Conservation (phyloP, 352 stramenopile genomes). For the Pythium rhizo-oryzae region DNA sequence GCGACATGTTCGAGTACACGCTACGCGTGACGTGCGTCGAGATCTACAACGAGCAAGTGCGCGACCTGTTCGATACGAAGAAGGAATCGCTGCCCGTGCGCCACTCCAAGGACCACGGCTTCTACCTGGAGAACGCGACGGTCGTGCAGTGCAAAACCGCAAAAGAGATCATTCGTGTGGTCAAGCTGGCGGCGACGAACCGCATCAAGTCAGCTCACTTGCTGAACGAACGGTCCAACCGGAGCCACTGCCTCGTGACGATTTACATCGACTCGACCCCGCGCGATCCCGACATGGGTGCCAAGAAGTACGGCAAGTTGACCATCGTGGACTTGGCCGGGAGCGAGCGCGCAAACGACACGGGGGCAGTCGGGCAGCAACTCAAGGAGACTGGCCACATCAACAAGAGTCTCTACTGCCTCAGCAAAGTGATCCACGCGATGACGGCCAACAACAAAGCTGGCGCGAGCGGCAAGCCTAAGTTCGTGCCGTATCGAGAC, state of each 20-base stretch:
- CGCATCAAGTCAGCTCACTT: slow-evolving; percentile 70
- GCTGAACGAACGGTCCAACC: slow-evolving; percentile 72
- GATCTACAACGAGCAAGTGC: slow-evolving; percentile 79
- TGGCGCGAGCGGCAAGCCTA: slow-evolving; percentile 14
- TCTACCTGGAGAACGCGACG: slow-evolving; percentile 75
- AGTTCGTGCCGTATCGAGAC: slow-evolving; percentile 72
- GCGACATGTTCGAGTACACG: slow-evolving; percentile 49
- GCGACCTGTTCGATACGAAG: slow-evolving; percentile 63
- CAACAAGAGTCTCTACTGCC: slow-evolving; percentile 80
- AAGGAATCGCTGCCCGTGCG: slow-evolving; percentile 62
- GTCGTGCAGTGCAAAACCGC: slow-evolving; percentile 61
- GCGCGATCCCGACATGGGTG: slow-evolving; percentile 20
- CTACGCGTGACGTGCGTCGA: slow-evolving; percentile 74
- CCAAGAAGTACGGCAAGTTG: slow-evolving; percentile 73
- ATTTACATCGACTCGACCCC: slow-evolving; percentile 76
- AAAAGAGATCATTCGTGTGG: slow-evolving; percentile 62
- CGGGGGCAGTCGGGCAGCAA: slow-evolving; percentile 56
- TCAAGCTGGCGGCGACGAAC: slow-evolving; percentile 61
- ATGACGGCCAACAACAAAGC: slow-evolving; percentile 44
- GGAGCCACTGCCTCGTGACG: slow-evolving; percentile 77
- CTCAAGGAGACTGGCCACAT: slow-evolving; percentile 78
- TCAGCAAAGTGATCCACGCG: slow-evolving; percentile 77
- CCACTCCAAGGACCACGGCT: slow-evolving; percentile 61
- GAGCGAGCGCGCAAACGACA: slow-evolving; percentile 69
- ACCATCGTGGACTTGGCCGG: slow-evolving; percentile 77